These are phyloP conservation scores for Gossypium stocksii DNA, from an alignment of 345 rosid genomes.

Conservation along the genomic window DNA sequence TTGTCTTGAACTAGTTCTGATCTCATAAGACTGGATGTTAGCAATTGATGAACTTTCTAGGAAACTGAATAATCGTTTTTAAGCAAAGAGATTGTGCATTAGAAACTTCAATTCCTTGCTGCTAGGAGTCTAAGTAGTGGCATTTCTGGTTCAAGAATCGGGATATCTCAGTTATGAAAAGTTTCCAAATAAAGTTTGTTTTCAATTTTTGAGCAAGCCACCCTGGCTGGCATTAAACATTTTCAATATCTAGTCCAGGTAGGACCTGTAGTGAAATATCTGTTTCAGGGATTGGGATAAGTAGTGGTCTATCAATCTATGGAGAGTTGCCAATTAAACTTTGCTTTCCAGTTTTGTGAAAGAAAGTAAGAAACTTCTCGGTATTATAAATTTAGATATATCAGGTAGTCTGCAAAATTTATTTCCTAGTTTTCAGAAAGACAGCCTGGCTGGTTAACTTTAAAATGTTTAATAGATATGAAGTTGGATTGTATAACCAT, in stretches of 20 bases:
- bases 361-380: too few relatives aligned
- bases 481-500: background rate
- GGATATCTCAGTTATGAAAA: background rate
- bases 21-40: background rate
- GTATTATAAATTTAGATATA: too few relatives aligned
- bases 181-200: background rate
- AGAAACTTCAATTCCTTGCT: background rate
- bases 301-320: background rate
- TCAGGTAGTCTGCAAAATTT: background rate
- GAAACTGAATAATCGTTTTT: background rate
- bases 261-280: background rate
- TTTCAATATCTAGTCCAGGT: background rate
- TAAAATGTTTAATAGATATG: background rate
- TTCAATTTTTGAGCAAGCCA: too few relatives aligned
- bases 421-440: background rate
- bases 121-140: background rate
- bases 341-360: too few relatives aligned
- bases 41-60: background rate
- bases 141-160: background rate
- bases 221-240: too few relatives aligned
- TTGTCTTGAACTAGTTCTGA: conserved; percentile 7
- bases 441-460: background rate
- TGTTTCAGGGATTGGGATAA: background rate
- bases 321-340: background rate
- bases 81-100: background rate